phyloP scores from a whole-genome alignment of 495 filamentous ascomycete species.

The Podospora australis region DNA sequence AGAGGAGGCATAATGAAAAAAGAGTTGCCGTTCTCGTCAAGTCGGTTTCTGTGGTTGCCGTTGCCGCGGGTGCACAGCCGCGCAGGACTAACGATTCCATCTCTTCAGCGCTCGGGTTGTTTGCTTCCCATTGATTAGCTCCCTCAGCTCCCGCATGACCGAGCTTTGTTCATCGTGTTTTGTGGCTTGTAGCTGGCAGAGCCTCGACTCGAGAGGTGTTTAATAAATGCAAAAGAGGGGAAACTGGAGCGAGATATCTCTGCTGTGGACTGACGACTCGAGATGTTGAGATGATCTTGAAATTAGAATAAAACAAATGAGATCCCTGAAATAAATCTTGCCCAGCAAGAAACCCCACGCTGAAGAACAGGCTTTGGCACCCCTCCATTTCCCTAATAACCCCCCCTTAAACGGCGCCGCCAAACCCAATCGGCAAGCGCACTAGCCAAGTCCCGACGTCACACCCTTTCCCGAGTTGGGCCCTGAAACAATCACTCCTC shows the following conservation, averaged over 20 bases:
- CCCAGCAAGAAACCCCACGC: conserved; percentile 4
- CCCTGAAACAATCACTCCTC: conserved; percentile 21
- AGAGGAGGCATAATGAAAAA: not conserved
- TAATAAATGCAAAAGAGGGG: too few relatives aligned
- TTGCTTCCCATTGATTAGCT: not conserved
- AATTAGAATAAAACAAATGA: not conserved
- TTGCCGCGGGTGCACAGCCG: conserved; percentile 14
- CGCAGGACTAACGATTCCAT: not conserved
- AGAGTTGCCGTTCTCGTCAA: not conserved
- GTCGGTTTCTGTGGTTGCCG: conserved; percentile 15
- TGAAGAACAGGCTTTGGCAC: conserved; percentile 11
- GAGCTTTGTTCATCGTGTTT: too few relatives aligned
- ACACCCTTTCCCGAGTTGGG: conserved; percentile 14
- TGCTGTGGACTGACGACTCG: too few relatives aligned
- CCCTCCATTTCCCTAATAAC: conserved; percentile 2
- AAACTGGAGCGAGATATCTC: too few relatives aligned
- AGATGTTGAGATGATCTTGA: not conserved
- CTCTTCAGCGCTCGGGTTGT: not conserved
- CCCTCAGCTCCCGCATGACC: not conserved
- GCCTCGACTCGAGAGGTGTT: too few relatives aligned
- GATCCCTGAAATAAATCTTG: not conserved
- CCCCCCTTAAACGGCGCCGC: conserved; percentile 15
- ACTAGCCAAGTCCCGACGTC: conserved; percentile 8
- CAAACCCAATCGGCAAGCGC: conserved; percentile 19
- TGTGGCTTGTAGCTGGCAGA: too few relatives aligned